phyloP scores from a whole-genome alignment of 768 basidiomycete species.

The Paxillus involutus region DNA sequence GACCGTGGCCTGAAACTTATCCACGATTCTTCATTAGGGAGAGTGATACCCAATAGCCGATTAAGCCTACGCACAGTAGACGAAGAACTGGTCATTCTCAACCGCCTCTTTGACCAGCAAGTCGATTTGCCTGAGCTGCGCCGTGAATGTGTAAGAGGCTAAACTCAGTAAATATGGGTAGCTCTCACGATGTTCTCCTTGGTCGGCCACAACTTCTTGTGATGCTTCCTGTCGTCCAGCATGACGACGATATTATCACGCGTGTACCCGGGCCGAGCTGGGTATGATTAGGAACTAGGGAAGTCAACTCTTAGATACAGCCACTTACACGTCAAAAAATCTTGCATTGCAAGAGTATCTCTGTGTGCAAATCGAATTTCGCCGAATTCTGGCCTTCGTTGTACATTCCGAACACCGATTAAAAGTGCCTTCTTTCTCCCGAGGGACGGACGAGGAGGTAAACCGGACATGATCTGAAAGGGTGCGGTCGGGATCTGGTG shows the following conservation, averaged over 20 bases:
- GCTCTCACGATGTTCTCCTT: slow-evolving; percentile 1
- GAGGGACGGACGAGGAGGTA: not conserved
- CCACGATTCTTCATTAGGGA: not conserved
- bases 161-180: not conserved
- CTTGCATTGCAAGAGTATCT: not conserved
- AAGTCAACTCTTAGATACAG: too few relatives aligned
- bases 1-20: not conserved
- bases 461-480: not conserved
- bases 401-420: not conserved
- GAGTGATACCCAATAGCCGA: not conserved
- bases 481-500: not conserved
- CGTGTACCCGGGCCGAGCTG: not conserved
- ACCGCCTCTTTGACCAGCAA: not conserved
- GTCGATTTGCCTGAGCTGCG: slow-evolving; percentile 2
- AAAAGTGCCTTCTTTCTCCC: slow-evolving; percentile 1
- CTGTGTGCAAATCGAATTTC: slow-evolving; percentile 1
- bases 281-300: not conserved
- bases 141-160: not conserved
- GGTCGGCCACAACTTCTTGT: not conserved
- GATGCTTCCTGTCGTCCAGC: not conserved
- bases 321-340: not conserved
- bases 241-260: slow-evolving; percentile 3
- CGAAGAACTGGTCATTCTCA: slow-evolving; percentile 3
- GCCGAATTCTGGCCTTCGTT: not conserved
- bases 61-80: slow-evolving; percentile 6